Evolutionary conservation across 768 basidiomycete genomes (phyloP), one percentile per base, ranked within the genome.

Genomic region (Phylloporus scabripes): DNA sequence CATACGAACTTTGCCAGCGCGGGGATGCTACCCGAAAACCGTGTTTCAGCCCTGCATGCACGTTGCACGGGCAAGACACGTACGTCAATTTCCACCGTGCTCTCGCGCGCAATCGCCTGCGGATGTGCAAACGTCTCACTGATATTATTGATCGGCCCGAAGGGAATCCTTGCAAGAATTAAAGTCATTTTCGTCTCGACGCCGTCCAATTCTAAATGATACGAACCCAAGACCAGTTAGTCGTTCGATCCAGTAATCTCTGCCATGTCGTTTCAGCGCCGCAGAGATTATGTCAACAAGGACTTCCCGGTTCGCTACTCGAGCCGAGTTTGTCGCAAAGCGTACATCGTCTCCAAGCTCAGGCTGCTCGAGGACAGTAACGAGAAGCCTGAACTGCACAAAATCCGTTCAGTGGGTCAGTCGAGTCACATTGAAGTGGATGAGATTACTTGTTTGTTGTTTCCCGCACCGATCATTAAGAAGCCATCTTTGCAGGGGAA

Each of bases 141-240:
- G 51, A 97, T 90, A 57, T 90, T 85, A 64, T 96, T 96, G 71
- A 97, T 95, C 15, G 94, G 94, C 26, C 87, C 89, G 66, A 86
- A 85, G 7, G 90, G 89, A 21, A 92, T 81, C 10, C 86, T 89
- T 40, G 29, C 17, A 21, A 37, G 17, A 55, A 46, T 50, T 21
- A 46, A 44, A 31, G 48, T 60, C 38, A 50, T 29, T 40, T n/a
- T 45, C 26, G 21, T 42, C 39, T 42, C 37, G 52, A 56, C 24
- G 41, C 40, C 31, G 47, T 39, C 46, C 43, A 47, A 32, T 46
- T 42, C 5, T 18, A 36, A 45, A 44, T 20, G 46, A 41, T n/a
- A 69, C 80, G 46, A 64, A 91, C 85, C 92, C 93, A 28, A 85
- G 70, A 5, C 92, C 94, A 36, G 73, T 81, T 54, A 97, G 77